A percentile compares a stretch with the other conserved stretches of the same genome.
Conservation (phyloP, 257 asterid species). For the Solanum chiquidenum region DNA sequence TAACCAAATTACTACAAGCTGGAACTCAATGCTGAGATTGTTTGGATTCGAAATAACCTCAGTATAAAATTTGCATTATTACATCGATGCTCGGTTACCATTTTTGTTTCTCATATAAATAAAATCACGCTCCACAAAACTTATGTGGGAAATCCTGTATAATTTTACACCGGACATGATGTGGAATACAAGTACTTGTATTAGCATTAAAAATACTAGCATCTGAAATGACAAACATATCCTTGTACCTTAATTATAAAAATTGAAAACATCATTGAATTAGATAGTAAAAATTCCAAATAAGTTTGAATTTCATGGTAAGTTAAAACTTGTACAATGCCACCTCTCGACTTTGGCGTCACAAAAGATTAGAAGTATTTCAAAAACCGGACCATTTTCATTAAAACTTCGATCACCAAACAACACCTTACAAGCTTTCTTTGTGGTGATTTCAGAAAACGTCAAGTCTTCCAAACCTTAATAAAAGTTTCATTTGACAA, state of each 20-base stretch:
- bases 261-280: neutral
- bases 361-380: neutral
- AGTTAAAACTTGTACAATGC: neutral
- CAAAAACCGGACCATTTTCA: neutral
- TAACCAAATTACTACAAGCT: neutral
- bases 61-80: neutral
- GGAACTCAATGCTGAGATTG: neutral
- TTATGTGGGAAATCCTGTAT: neutral
- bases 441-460: neutral
- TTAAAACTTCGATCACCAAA: neutral
- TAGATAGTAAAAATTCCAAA: neutral
- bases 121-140: neutral
- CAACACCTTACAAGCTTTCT: neutral
- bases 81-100: neutral
- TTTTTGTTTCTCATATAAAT: neutral
- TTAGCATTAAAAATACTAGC: neutral
- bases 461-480: neutral
- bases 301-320: neutral
- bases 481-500: neutral
- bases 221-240: neutral
- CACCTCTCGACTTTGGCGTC: neutral
- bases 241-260: neutral
- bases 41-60: neutral
- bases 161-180: neutral
- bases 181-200: neutral